phyloP scores from a whole-genome alignment of 768 basidiomycete species.

The Leucosporidium scottii region DNA sequence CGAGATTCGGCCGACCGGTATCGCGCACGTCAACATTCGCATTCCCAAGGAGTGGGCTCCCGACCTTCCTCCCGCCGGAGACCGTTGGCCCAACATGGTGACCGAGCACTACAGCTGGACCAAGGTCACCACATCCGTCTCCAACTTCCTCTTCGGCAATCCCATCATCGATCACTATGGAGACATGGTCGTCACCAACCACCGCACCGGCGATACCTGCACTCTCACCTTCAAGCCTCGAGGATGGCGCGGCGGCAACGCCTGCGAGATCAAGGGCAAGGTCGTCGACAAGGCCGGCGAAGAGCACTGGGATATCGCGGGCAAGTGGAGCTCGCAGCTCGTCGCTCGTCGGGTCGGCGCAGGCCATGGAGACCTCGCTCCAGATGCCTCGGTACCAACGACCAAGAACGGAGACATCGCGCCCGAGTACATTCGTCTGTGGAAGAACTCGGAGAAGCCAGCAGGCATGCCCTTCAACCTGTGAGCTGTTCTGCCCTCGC shows the following conservation, averaged over 20 bases:
- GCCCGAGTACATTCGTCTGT: slow-evolving; percentile 74
- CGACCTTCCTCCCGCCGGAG: slow-evolving; percentile 50
- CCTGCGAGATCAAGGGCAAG: slow-evolving; percentile 82
- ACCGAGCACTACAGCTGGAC: slow-evolving; percentile 93
- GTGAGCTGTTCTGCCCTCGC: not conserved
- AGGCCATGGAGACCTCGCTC: slow-evolving; percentile 56
- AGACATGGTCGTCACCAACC: slow-evolving; percentile 81
- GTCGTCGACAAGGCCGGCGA: slow-evolving; percentile 62
- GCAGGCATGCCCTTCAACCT: slow-evolving; percentile 79
- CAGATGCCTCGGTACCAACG: slow-evolving; percentile 57
- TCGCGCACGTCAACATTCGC: slow-evolving; percentile 77
- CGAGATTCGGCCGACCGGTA: slow-evolving; percentile 91
- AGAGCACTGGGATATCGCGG: slow-evolving; percentile 79
- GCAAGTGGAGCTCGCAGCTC: slow-evolving; percentile 90
- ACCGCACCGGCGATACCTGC: slow-evolving; percentile 80
- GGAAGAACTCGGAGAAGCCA: slow-evolving; percentile 82
- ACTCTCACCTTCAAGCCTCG: slow-evolving; percentile 90
- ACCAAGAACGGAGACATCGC: slow-evolving; percentile 46
- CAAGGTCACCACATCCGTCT: slow-evolving; percentile 56
- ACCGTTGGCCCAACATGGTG: slow-evolving; percentile 47
- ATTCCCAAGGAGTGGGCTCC: slow-evolving; percentile 62
- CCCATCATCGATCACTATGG: slow-evolving; percentile 90
- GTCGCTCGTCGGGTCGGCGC: slow-evolving; percentile 69
- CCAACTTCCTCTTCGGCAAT: slow-evolving; percentile 84
- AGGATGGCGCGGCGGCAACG: slow-evolving; percentile 86